Evolutionary conservation across 2,329 filamentous ascomycete genomes (phyloP).

Genomic region (Phialophora macrospora): DNA sequence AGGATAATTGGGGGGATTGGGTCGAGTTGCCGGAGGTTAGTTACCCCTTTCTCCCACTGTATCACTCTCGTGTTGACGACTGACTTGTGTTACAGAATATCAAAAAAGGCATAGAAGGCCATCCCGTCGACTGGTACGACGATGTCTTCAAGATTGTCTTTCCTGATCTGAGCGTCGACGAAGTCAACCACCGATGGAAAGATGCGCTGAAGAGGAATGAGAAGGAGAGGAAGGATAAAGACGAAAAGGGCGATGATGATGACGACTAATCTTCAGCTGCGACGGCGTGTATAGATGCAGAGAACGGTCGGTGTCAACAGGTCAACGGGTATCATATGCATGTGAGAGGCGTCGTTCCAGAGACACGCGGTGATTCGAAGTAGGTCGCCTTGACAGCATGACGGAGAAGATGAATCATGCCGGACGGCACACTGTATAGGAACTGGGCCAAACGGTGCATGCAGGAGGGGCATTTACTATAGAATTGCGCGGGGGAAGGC

Average conservation of each 20-base stretch:
- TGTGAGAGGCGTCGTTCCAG: not conserved
- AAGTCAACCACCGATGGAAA: slow-evolving; percentile 75
- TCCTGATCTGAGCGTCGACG: slow-evolving; percentile 72
- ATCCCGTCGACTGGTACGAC: slow-evolving; percentile 88
- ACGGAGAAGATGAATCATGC: not conserved
- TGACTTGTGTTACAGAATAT: slow-evolving; percentile 76
- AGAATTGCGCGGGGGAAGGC: too few relatives aligned
- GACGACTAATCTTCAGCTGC: not conserved
- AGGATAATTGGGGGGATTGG: slow-evolving; percentile 97
- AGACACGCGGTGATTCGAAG: not conserved
- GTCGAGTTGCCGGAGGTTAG: slow-evolving; percentile 92
- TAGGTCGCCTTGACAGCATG: too few relatives aligned
- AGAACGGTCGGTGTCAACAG: not conserved
- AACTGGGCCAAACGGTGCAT: not conserved
- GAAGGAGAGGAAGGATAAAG: slow-evolving; percentile 31
- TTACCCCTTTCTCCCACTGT: slow-evolving; percentile 37
- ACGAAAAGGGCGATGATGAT: slow-evolving; percentile 3
- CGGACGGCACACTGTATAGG: not conserved
- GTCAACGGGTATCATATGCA: not conserved
- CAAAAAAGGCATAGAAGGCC: slow-evolving; percentile 92
- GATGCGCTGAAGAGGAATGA: slow-evolving; percentile 59
- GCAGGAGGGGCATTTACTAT: too few relatives aligned
- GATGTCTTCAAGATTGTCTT: slow-evolving; percentile 95
- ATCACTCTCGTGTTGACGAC: slow-evolving; percentile 62
- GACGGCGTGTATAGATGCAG: not conserved